Evolutionary conservation across 768 basidiomycete species (phyloP).

Genomic region (Paxillus involutus): DNA sequence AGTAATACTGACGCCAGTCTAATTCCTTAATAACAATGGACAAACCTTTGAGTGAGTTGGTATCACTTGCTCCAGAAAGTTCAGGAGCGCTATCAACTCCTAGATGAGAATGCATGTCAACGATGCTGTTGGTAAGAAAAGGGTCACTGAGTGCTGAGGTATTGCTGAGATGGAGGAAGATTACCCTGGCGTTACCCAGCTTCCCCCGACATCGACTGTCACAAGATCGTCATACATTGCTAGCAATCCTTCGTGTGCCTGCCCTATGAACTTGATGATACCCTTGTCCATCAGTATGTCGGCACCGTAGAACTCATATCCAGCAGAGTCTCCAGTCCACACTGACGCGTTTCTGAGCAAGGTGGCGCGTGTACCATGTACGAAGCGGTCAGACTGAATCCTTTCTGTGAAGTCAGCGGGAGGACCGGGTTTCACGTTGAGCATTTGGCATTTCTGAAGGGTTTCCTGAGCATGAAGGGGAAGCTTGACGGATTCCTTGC

Average conservation of each 20-base stretch:
- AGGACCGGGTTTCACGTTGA: slow-evolving; percentile 38
- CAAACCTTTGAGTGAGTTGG: slow-evolving; percentile 57
- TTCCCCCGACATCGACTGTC: slow-evolving; percentile 59
- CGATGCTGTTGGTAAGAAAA: slow-evolving; percentile 33
- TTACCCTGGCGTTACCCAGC: slow-evolving; percentile 72
- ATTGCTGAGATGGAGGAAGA: slow-evolving; percentile 19
- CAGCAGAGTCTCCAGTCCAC: slow-evolving; percentile 48
- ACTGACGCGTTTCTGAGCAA: slow-evolving; percentile 49
- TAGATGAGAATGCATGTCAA: slow-evolving; percentile 80
- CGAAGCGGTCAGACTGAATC: slow-evolving; percentile 39
- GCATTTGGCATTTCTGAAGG: slow-evolving; percentile 34
- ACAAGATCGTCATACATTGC: slow-evolving; percentile 43
- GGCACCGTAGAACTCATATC: slow-evolving; percentile 34
- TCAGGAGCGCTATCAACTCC: slow-evolving; percentile 67
- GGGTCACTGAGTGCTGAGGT: slow-evolving; percentile 37
- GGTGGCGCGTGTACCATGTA: slow-evolving; percentile 36
- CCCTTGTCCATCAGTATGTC: slow-evolving; percentile 42
- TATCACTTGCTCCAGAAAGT: slow-evolving; percentile 51
- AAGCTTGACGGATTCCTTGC: slow-evolving; percentile 15
- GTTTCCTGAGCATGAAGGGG: slow-evolving; percentile 30
- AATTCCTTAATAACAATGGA: background rate
- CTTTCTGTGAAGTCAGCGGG: slow-evolving; percentile 32
- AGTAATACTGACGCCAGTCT: background rate
- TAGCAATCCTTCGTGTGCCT: slow-evolving; percentile 41
- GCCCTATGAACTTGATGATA: slow-evolving; percentile 35